Conservation (phyloP, 371 early-diverging fungal genomes). For the Actinomucor elegans region DNA sequence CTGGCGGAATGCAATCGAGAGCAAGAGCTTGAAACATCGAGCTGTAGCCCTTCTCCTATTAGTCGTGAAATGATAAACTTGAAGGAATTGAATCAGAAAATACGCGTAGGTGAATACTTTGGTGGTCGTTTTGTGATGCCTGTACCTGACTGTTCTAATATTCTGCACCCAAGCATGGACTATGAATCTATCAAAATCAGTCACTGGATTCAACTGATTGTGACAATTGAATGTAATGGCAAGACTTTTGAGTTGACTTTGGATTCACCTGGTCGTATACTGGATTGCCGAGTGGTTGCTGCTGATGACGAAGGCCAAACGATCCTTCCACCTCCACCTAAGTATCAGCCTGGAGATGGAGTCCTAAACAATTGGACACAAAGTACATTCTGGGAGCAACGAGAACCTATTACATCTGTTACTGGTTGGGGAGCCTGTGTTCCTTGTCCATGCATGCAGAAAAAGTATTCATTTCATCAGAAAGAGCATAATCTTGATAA, state of each 20-base stretch:
- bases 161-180: conserved; percentile 33
- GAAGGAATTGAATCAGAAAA: conserved; percentile 31
- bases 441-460: conserved; percentile 36
- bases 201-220: conserved; percentile 35
- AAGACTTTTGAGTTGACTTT: conserved; percentile 25
- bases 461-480: background rate
- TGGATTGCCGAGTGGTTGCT: conserved; percentile 43
- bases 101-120: conserved; percentile 34
- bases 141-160: conserved; percentile 31
- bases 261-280: conserved; percentile 33
- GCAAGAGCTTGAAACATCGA: background rate
- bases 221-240: conserved; percentile 24
- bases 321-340: conserved; percentile 83
- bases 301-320: conserved; percentile 65
- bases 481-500: background rate
- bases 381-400: conserved; percentile 35
- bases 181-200: conserved; percentile 26
- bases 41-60: background rate
- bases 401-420: conserved; percentile 32
- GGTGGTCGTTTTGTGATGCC: conserved; percentile 41
- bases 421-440: conserved; percentile 33
- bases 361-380: conserved; percentile 3
- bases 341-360: conserved; percentile 64
- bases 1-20: background rate
- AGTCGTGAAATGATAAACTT: conserved; percentile 22